Evolutionary conservation across 225 moss, liverwort and hornwort genomes (phyloP).

Genomic region (Climacium dendroides): DNA sequence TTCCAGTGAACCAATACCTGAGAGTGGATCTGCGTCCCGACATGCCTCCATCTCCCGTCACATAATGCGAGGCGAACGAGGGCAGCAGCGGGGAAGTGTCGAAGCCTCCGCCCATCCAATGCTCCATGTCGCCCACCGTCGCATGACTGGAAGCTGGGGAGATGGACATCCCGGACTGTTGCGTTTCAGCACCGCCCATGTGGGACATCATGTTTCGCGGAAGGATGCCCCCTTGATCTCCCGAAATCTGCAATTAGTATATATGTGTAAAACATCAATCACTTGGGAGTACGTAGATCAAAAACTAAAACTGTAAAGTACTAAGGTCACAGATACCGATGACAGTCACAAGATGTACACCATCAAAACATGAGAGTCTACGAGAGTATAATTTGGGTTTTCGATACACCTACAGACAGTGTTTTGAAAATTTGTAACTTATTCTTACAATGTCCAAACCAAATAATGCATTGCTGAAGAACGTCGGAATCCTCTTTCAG

Average conservation of each 20-base stretch:
- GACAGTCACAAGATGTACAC: background rate
- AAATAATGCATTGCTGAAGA: background rate
- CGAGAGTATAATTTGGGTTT: background rate
- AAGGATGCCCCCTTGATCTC: conserved; percentile 73
- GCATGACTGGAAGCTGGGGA: conserved; percentile 82
- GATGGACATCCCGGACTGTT: conserved; percentile 76
- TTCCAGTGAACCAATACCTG: conserved; percentile 26
- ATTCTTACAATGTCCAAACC: no score
- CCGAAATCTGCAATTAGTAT: conserved; percentile 44
- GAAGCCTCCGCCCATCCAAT: conserved; percentile 96
- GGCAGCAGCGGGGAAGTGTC: conserved; percentile 78
- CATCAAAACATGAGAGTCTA: background rate
- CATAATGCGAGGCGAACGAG: conserved; percentile 97
- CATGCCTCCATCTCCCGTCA: conserved; percentile 95
- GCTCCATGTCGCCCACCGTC: conserved; percentile 81
- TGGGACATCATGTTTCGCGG: conserved; percentile 79
- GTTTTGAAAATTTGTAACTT: background rate
- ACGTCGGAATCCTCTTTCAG: background rate
- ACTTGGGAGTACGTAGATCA: background rate
- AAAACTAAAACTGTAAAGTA: background rate
- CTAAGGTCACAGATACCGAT: background rate
- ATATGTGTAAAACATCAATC: background rate
- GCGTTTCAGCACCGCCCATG: conserved; percentile 65
- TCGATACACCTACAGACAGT: background rate
- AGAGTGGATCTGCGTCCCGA: conserved; percentile 94